Conservation (phyloP, 805 yeast species). For the Pichia scutulata region DNA sequence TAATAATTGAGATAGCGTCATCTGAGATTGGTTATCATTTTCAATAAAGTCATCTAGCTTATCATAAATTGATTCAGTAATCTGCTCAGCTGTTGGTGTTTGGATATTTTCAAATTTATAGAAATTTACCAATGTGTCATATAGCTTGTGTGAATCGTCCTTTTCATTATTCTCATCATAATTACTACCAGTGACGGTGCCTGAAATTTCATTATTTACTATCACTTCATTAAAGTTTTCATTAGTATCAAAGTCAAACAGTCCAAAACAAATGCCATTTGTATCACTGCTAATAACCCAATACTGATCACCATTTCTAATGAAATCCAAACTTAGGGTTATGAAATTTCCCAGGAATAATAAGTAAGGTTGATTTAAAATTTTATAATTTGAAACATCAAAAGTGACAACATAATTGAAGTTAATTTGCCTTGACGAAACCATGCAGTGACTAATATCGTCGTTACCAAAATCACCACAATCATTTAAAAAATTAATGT, state of each 20-base stretch:
- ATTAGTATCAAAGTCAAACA: background rate
- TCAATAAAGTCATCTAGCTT: background rate
- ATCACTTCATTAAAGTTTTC: background rate
- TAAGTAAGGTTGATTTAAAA: background rate
- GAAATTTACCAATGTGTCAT: background rate
- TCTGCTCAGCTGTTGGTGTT: background rate
- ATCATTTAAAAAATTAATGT: background rate
- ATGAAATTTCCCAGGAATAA: background rate
- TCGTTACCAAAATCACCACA: background rate
- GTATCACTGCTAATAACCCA: background rate
- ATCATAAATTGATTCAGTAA: conserved; percentile 2
- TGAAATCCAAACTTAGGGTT: background rate
- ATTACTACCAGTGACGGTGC: background rate
- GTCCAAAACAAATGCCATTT: background rate
- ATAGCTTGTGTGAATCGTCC: background rate
- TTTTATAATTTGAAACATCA: background rate
- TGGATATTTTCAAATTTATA: background rate
- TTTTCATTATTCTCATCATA: background rate
- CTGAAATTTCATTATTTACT: too few relatives aligned
- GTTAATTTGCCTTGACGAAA: background rate
- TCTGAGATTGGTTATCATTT: background rate
- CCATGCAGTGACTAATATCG: background rate
- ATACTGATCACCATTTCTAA: background rate
- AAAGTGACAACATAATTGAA: background rate
- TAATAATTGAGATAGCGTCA: conserved; percentile 1